Conservation (phyloP, 1,139 yeast species). For the Meyerozyma athensensis region DNA sequence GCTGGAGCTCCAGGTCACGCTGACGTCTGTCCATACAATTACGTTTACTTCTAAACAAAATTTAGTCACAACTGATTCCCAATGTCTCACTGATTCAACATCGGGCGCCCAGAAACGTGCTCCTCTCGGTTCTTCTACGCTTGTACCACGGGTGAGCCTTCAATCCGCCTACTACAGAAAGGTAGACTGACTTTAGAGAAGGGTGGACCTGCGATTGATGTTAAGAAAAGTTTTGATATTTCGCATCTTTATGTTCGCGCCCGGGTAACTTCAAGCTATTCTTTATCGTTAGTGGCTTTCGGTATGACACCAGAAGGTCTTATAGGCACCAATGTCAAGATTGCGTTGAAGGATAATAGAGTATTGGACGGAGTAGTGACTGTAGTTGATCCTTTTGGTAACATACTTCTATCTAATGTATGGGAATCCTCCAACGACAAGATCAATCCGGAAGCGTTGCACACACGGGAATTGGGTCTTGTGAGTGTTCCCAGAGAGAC, state of each 20-base stretch:
- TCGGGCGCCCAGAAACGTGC: slow-evolving; percentile 60
- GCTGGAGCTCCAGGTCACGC: slow-evolving; percentile 21
- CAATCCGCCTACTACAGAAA: slow-evolving; percentile 15
- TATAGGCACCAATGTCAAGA: slow-evolving; percentile 30
- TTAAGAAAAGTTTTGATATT: slow-evolving; percentile 16
- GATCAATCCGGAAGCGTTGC: slow-evolving; percentile 18
- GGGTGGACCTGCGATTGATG: slow-evolving; percentile 48
- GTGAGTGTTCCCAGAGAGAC: slow-evolving; percentile 42
- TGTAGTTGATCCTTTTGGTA: slow-evolving; percentile 45
- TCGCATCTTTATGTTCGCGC: slow-evolving; percentile 3
- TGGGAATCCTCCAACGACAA: slow-evolving; percentile 30
- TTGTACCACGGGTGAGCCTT: slow-evolving; percentile 22
- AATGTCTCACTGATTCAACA: slow-evolving; percentile 46
- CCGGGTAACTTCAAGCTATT: slow-evolving; percentile 11
- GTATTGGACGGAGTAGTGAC: slow-evolving; percentile 36
- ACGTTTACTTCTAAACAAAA: slow-evolving; percentile 10
- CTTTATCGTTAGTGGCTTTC: not conserved
- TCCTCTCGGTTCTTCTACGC: slow-evolving; percentile 42
- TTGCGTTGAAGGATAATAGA: slow-evolving; percentile 29
- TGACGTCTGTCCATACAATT: slow-evolving; percentile 10
- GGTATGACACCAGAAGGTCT: slow-evolving; percentile 19
- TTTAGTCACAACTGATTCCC: slow-evolving; percentile 57
- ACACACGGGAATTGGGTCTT: slow-evolving; percentile 37
- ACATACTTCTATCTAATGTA: slow-evolving; percentile 33
- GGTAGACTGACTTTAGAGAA: slow-evolving; percentile 21